Evolutionary conservation across 768 basidiomycete species (phyloP), one percentile per base, ranked within the genome.

Genomic region (Asterophora parasitica): DNA sequence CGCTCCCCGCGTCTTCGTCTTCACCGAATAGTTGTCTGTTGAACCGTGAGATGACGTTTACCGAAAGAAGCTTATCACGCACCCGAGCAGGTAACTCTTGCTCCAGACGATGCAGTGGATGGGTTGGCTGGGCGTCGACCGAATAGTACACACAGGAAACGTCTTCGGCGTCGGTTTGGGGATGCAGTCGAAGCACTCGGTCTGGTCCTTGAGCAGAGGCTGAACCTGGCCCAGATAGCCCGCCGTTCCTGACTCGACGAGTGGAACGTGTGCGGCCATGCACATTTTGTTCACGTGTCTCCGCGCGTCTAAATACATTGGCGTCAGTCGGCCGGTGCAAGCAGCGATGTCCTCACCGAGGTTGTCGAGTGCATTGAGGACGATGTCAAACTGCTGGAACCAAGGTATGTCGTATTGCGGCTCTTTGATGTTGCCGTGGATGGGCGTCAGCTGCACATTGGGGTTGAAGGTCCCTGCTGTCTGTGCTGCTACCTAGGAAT

Each of bases 41-140:
- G 28, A 41, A 40, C 23, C 44, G 41, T 50, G 30, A 15, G 9
- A 27, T 15, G 15, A 19, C 32, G 57, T 8, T 32, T 15, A 31
- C 38, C 9, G 11, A 23, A 41, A 39, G 20, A 41, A 20, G 0
- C 39, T 23, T 23, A 41, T 1, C 4, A 68, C 87, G 61, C 57
- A 91, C 94, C 88, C 84, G 58, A 97, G 79, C 10, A 99, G 82
- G 70, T 98, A 98, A 48, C 83, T 93, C 65, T 98, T 99, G 26
- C 92, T 92, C 96, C 96, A 99, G 2, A 97, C 94, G 41, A 99
- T 97, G 60, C 95, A 99, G 59, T 99, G 96, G 42, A 98, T 96
- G 0, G 96, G 92, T 54, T 95, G 94, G 48, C 88, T 91, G 0
- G 96, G 96, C 0, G 96, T 98, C 2, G 92, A 92, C 32, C 95